phyloP scores from a whole-genome alignment of 306 rosid genomes.

The Lathyrus aphaca region DNA sequence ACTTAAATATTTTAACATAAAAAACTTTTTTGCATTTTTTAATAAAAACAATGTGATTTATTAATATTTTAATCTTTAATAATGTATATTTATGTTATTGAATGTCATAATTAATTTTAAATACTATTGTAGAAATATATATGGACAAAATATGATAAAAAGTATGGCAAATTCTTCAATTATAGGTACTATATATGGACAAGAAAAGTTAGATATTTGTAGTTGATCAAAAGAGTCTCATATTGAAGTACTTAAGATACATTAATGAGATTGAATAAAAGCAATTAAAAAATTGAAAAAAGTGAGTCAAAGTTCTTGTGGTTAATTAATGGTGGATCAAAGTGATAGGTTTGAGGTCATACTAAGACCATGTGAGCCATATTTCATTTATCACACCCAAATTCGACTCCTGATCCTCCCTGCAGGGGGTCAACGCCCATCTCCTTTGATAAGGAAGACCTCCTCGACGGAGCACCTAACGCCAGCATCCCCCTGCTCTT shows the following conservation, averaged over 20 bases:
- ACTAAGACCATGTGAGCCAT: constrained; percentile 49
- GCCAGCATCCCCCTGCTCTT: no score
- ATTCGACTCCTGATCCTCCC: no score
- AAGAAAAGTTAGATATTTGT: constrained; percentile 37
- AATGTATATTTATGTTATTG: no score
- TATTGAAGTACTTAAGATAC: constrained; percentile 1
- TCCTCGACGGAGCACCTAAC: no score
- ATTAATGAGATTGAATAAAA: constrained; percentile 1
- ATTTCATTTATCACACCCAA: constrained; percentile 32
- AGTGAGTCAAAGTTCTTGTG: constrained; percentile 54
- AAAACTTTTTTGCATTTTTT: no score
- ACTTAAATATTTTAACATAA: no score
- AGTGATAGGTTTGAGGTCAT: constrained; percentile 47
- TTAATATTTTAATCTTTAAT: no score
- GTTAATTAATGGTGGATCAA: constrained; percentile 59
- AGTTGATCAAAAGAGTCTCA: constrained; percentile 30
- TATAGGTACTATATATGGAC: background rate
- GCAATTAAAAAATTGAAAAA: constrained; percentile 1
- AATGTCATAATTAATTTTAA: no score
- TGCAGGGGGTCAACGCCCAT: no score
- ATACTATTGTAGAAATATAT: no score
- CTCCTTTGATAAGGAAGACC: no score
- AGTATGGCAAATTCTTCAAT: constrained; percentile 1
- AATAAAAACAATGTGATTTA: no score
- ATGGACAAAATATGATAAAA: constrained; percentile 20